Evolutionary conservation across 108 stramenopile genomes (phyloP).

Genomic region (Hondaea fermentalgiana): DNA sequence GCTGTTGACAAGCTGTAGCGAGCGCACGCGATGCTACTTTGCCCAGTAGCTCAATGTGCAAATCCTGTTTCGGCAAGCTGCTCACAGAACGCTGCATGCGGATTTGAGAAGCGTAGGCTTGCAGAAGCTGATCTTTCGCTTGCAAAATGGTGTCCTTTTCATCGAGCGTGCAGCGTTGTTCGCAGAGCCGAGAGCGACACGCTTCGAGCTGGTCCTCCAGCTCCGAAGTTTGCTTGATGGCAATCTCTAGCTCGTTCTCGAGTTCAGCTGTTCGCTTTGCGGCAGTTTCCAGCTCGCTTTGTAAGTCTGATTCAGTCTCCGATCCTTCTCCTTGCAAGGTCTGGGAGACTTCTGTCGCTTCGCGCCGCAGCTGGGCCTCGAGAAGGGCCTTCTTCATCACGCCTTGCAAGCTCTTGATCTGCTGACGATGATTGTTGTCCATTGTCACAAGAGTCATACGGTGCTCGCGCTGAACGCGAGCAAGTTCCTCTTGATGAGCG

Average conservation of each 20-base stretch:
- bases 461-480: background rate
- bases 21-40: background rate
- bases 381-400: background rate
- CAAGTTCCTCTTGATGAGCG: background rate
- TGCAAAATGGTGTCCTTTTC: background rate
- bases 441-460: background rate
- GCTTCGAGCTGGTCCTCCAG: background rate
- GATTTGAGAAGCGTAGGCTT: background rate
- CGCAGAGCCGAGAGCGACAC: background rate
- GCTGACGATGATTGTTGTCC: background rate
- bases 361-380: background rate
- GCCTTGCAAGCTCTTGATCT: background rate
- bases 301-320: too few relatives aligned
- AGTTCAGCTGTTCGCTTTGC: background rate
- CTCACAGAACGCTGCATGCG: background rate
- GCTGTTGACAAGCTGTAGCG: background rate
- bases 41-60: background rate
- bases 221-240: background rate
- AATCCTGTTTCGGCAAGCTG: background rate
- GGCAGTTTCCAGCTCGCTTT: background rate
- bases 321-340: too few relatives aligned
- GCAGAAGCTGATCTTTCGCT: background rate
- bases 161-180: background rate
- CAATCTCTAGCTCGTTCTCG: background rate
- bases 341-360: background rate